A percentile compares a stretch with the other conserved stretches of the same genome.
Conservation (phyloP, 176 grass and related monocot genomes). For the Secale cereale region DNA sequence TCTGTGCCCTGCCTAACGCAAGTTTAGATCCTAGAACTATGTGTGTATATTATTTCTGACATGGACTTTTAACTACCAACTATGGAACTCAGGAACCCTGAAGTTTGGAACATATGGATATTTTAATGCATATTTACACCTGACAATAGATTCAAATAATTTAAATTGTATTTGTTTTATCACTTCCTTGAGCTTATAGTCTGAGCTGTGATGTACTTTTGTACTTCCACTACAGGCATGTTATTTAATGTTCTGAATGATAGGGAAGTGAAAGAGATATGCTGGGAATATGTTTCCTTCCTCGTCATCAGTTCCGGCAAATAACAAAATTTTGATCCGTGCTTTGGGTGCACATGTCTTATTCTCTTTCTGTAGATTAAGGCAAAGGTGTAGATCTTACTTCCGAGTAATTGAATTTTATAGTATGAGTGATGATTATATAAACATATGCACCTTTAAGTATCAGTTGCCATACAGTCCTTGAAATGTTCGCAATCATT, state of each 20-base stretch:
- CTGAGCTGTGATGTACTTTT: slow-evolving; percentile 4
- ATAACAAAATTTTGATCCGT: neutral
- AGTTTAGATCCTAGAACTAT: neutral
- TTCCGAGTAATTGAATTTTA: slow-evolving; percentile 10
- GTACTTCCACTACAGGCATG: neutral
- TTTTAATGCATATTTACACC: neutral
- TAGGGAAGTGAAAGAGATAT: slow-evolving; percentile 27
- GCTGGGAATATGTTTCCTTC: neutral
- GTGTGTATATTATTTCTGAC: neutral
- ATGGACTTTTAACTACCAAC: slow-evolving; percentile 5
- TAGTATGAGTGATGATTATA: slow-evolving; percentile 5
- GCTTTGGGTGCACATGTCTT: neutral
- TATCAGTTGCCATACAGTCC: neutral
- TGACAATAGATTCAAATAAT: neutral
- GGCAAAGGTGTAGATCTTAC: neutral
- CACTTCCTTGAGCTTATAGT: neutral
- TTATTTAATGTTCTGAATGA: slow-evolving; percentile 19
- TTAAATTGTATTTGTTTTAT: neutral
- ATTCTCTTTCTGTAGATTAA: neutral
- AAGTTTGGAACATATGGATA: neutral
- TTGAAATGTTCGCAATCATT: neutral
- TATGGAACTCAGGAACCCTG: neutral
- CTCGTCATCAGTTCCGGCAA: neutral
- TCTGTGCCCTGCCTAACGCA: neutral
- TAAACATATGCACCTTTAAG: neutral